A percentile compares a stretch with the other conserved stretches of the same genome.
Conservation (phyloP, 441 rosid species). For the Populus hybrid region DNA sequence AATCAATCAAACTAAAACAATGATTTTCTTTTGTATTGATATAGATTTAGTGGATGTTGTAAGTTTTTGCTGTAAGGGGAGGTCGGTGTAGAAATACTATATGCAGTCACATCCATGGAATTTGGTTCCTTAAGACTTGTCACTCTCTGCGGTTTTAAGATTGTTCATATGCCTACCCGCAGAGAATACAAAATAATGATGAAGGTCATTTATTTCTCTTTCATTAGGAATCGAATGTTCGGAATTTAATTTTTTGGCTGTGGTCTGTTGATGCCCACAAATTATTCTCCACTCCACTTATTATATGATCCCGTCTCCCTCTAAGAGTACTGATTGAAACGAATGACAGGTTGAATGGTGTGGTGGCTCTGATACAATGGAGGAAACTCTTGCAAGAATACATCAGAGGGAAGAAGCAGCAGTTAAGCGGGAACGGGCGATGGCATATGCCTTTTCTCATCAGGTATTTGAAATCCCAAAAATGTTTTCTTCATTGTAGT, state of each 20-base stretch:
- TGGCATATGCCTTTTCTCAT: conserved; percentile 96
- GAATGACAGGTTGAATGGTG: conserved; percentile 78
- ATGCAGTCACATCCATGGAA: not conserved
- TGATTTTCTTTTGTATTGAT: not conserved
- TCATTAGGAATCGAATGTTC: not conserved
- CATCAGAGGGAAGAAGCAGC: conserved; percentile 88
- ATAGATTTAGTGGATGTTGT: not conserved
- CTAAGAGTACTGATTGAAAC: conserved; percentile 1
- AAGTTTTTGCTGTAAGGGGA: not conserved
- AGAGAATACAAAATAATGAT: not conserved
- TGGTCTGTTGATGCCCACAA: not conserved
- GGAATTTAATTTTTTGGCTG: not conserved
- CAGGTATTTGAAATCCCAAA: conserved; percentile 45
- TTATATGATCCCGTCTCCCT: not conserved
- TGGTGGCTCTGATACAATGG: conserved; percentile 74
- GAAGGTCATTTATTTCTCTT: not conserved
- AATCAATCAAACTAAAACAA: not conserved
- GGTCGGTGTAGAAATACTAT: not conserved
- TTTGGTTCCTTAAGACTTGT: not conserved
- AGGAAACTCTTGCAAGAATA: conserved; percentile 67
- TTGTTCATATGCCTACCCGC: not conserved
- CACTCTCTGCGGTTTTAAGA: not conserved
- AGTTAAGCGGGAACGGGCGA: conserved; percentile 75
- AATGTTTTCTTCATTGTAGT: not conserved
- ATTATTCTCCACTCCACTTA: not conserved